Percentiles rank a stretch among this genome's conserved stretches.
phyloP scores from a whole-genome alignment of 1,284 basidiomycete species.

The Coniferiporia sulphurascens region DNA sequence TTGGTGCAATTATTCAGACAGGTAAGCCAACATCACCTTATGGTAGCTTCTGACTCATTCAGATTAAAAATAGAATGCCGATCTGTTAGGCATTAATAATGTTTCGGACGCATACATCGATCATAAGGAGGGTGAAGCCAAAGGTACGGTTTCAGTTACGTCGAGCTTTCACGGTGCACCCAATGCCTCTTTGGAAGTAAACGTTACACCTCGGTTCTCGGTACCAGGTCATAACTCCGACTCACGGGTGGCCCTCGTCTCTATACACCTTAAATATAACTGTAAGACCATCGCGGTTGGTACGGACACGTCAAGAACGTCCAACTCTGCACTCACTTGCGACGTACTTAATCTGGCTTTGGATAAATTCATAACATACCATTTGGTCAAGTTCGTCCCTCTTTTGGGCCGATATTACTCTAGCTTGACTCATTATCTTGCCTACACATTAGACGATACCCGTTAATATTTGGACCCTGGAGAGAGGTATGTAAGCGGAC shows the following conservation, averaged over 20 bases:
- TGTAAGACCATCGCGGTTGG: slow-evolving; percentile 1
- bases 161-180: neutral
- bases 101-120: slow-evolving; percentile 48
- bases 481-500: slow-evolving; percentile 40
- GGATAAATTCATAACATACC: slow-evolving; percentile 48
- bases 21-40: slow-evolving; percentile 32
- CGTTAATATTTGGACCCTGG: slow-evolving; percentile 67
- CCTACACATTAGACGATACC: slow-evolving; percentile 51
- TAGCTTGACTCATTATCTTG: slow-evolving; percentile 2
- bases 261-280: slow-evolving; percentile 18
- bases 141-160: slow-evolving; percentile 30
- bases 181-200: slow-evolving; percentile 32
- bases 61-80: slow-evolving; percentile 43
- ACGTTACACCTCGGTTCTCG: slow-evolving; percentile 39
- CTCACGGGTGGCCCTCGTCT: slow-evolving; percentile 11
- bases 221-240: slow-evolving; percentile 21
- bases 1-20: slow-evolving; percentile 45
- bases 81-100: slow-evolving; percentile 48
- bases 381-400: slow-evolving; percentile 51
- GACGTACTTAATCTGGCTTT: slow-evolving; percentile 48
- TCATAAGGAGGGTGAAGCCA: slow-evolving; percentile 38
- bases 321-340: slow-evolving; percentile 45
- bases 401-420: neutral
- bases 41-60: neutral
- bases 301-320: neutral